phyloP scores from a whole-genome alignment of 1,139 yeast species.

The Chernovozyma sophiae-reginae region DNA sequence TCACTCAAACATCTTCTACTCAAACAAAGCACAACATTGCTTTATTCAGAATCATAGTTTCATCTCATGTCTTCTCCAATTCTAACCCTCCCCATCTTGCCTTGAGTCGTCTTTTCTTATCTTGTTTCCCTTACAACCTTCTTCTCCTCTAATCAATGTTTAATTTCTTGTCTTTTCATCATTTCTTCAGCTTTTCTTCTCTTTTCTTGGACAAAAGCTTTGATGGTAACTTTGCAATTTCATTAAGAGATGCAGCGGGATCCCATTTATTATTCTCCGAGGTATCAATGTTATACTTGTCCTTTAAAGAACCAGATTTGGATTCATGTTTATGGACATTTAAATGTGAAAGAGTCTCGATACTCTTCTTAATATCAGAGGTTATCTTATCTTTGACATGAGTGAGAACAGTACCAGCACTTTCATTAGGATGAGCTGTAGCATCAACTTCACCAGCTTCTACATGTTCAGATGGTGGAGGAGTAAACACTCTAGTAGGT shows the following conservation, averaged over 20 bases:
- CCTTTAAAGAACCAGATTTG: slow-evolving; percentile 2
- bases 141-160: too few species aligned
- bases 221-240: slow-evolving; percentile 5
- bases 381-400: background rate
- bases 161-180: too few species aligned
- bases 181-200: too few species aligned
- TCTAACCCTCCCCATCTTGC: too few species aligned
- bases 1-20: too few species aligned
- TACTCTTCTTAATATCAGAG: slow-evolving; percentile 4
- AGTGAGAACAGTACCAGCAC: background rate
- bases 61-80: too few species aligned
- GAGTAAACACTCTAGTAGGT: slow-evolving; percentile 15
- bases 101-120: too few species aligned
- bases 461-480: background rate
- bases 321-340: background rate
- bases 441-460: background rate
- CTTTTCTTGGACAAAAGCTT: slow-evolving; percentile 4
- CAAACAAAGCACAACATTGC: too few species aligned
- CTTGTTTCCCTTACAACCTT: too few species aligned
- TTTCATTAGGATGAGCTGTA: background rate
- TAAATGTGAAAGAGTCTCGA: slow-evolving; percentile 4
- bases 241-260: slow-evolving; percentile 4
- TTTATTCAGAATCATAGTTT: too few species aligned
- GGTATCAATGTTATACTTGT: slow-evolving; percentile 5
- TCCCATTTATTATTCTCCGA: slow-evolving; percentile 4